phyloP scores from a whole-genome alignment of 2,329 filamentous ascomycete genomes.

The Epicoccum sorghinum region DNA sequence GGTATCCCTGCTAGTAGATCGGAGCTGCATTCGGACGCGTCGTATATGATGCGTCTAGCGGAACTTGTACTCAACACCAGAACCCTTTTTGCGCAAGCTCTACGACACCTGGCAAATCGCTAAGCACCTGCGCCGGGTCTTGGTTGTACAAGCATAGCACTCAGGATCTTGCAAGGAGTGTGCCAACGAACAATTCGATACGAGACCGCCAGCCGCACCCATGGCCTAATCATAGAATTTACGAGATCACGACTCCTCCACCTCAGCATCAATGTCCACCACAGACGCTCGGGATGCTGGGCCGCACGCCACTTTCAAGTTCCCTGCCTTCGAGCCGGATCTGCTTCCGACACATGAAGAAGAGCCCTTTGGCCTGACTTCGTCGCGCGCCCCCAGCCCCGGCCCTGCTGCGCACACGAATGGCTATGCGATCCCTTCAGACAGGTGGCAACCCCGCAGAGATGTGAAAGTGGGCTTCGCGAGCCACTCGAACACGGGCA shows the following conservation, averaged over 20 bases:
- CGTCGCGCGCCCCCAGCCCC: slow-evolving; percentile 43
- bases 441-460: slow-evolving; percentile 68
- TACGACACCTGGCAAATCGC: slow-evolving; percentile 6
- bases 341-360: slow-evolving; percentile 48
- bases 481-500: slow-evolving; percentile 43
- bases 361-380: slow-evolving; percentile 41
- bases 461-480: slow-evolving; percentile 56
- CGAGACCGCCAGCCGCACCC: slow-evolving; percentile 18
- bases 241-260: slow-evolving; percentile 22
- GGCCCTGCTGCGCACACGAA: slow-evolving; percentile 30
- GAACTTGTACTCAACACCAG: slow-evolving; percentile 24
- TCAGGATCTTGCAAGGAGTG: slow-evolving; percentile 3
- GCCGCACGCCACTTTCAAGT: slow-evolving; percentile 50
- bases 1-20: slow-evolving; percentile 19
- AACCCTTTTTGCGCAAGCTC: slow-evolving; percentile 7
- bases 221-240: slow-evolving; percentile 40
- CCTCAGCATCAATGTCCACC: slow-evolving; percentile 36
- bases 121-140: neutral
- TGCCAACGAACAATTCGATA: slow-evolving; percentile 4
- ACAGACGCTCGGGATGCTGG: slow-evolving; percentile 37
- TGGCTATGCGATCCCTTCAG: slow-evolving; percentile 46
- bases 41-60: slow-evolving; percentile 25
- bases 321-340: slow-evolving; percentile 54
- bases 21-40: slow-evolving; percentile 32
- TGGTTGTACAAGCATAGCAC: slow-evolving; percentile 6